Conservation (phyloP, 1,284 basidiomycete genomes). For the Filobasidium uniguttulatum region DNA sequence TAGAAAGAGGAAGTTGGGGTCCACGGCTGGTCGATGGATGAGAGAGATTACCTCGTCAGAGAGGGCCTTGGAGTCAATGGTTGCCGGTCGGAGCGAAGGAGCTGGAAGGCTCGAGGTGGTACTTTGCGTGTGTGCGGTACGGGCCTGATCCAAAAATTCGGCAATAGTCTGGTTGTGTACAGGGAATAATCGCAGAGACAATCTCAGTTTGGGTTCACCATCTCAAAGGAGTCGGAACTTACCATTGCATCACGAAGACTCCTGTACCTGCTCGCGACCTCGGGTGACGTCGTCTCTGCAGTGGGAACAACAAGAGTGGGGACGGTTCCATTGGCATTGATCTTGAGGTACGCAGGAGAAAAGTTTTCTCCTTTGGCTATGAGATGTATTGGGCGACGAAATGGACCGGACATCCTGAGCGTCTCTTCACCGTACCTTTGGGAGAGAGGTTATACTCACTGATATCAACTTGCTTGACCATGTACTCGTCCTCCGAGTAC, state of each 20-base stretch:
- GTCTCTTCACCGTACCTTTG: no score
- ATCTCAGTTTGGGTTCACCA: not conserved
- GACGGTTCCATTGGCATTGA: conserved; percentile 69
- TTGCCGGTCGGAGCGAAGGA: conserved; percentile 62
- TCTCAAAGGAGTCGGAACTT: conserved; percentile 18
- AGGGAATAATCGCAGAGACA: not conserved
- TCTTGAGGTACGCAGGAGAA: conserved; percentile 39
- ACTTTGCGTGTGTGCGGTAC: conserved; percentile 52
- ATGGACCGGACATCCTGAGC: not conserved
- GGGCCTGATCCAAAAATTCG: conserved; percentile 67
- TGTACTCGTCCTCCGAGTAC: conserved; percentile 34
- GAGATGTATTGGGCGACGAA: not conserved
- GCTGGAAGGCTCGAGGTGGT: conserved; percentile 49
- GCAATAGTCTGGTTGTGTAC: conserved; percentile 47
- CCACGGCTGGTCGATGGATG: conserved; percentile 44
- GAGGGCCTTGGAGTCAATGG: conserved; percentile 50
- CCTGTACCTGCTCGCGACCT: conserved; percentile 65
- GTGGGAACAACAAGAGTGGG: conserved; percentile 72
- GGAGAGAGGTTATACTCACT: conserved; percentile 22
- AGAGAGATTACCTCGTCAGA: conserved; percentile 53
- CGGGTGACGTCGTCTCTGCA: conserved; percentile 53
- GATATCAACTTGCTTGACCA: conserved; percentile 32
- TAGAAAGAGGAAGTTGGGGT: conserved; percentile 41
- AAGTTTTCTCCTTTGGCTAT: conserved; percentile 40
- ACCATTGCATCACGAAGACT: conserved; percentile 64